Conservation (phyloP, 1,284 basidiomycete species). For the Paramarasmius palmivorus region DNA sequence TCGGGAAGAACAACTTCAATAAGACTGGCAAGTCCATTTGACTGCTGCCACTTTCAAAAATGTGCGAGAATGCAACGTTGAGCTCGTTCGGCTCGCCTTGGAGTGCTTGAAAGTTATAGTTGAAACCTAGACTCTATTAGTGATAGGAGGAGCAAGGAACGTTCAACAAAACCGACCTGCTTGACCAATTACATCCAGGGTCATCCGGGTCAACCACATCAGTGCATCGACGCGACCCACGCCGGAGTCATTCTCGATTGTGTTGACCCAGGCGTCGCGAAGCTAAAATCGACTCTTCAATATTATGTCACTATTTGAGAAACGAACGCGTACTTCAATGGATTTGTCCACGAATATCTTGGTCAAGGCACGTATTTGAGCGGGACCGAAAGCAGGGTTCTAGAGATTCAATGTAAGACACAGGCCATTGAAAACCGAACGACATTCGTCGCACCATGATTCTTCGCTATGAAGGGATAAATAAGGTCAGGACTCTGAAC, state of each 20-base stretch:
- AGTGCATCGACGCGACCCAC: constrained; percentile 36
- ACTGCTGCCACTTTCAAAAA: constrained; percentile 14
- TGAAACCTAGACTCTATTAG: constrained; percentile 37
- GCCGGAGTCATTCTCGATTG: constrained; percentile 10
- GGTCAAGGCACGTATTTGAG: constrained; percentile 54
- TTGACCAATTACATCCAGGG: constrained; percentile 52
- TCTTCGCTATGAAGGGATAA: too few species aligned
- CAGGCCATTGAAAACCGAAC: background rate
- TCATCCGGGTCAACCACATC: constrained; percentile 42
- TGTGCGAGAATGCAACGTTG: constrained; percentile 34
- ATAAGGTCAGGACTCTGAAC: background rate
- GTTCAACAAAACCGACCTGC: constrained; percentile 33
- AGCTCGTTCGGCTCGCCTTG: constrained; percentile 37
- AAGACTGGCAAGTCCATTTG: constrained; percentile 11
- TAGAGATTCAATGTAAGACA: constrained; percentile 16
- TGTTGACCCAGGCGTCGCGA: constrained; percentile 23
- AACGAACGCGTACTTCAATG: background rate
- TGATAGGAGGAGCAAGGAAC: background rate
- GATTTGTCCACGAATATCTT: constrained; percentile 41
- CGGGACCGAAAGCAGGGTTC: constrained; percentile 61
- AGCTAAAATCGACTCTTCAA: constrained; percentile 23
- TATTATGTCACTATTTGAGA: background rate
- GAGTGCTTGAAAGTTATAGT: constrained; percentile 50
- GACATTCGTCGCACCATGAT: constrained; percentile 7
- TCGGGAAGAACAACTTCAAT: constrained; percentile 24